phyloP scores from a whole-genome alignment of 768 basidiomycete species.

The Pisolithus marmoratus region DNA sequence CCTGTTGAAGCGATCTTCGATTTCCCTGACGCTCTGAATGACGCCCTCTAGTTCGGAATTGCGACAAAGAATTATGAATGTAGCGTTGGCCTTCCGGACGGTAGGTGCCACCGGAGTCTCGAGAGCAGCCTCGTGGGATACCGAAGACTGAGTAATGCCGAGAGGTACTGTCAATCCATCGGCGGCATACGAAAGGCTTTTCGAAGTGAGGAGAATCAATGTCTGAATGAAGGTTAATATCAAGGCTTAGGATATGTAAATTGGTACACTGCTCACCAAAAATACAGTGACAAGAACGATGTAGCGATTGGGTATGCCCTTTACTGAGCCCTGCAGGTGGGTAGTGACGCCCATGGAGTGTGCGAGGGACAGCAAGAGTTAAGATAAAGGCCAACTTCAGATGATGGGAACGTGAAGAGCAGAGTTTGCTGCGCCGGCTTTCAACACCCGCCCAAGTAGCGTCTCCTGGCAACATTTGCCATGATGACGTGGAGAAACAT shows the following conservation, averaged over 20 bases:
- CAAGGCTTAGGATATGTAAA: not conserved
- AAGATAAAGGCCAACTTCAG: not conserved
- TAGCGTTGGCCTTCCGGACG: constrained; percentile 44
- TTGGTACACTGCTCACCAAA: constrained; percentile 13
- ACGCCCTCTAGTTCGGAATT: constrained; percentile 43
- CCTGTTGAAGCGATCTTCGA: constrained; percentile 59
- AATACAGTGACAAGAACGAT: constrained; percentile 9
- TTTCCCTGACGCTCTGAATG: constrained; percentile 42
- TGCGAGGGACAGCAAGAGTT: not conserved
- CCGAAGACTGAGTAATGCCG: not conserved
- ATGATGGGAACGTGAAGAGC: not conserved
- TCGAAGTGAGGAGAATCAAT: constrained; percentile 11
- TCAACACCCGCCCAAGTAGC: not conserved
- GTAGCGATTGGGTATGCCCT: constrained; percentile 18
- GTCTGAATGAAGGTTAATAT: constrained; percentile 2
- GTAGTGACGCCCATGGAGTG: not conserved
- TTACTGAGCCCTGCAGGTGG: not conserved
- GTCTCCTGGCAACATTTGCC: too few relatives aligned
- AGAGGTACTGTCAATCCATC: constrained; percentile 3
- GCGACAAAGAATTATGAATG: constrained; percentile 51
- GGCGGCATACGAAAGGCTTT: not conserved
- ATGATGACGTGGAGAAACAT: too few relatives aligned
- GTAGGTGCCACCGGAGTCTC: not conserved
- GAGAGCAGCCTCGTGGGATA: not conserved
- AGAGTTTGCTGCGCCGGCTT: not conserved